These are phyloP conservation scores for Alternaria panax DNA, from an alignment of 2,329 filamentous ascomycete species.

Conservation along the genomic window DNA sequence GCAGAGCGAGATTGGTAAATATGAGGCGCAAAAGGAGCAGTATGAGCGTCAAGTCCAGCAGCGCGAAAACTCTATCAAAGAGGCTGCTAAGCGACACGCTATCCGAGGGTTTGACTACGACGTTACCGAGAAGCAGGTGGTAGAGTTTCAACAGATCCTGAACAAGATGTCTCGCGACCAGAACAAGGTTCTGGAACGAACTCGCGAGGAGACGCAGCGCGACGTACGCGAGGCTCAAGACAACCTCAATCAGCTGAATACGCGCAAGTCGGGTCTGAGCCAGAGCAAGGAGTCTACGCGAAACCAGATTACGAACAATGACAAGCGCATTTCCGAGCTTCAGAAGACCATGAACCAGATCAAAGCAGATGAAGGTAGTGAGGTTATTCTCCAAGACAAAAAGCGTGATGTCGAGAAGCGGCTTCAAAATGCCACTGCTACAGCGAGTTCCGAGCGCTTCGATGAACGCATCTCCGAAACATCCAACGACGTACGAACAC, in stretches of 20 bases:
- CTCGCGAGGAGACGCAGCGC: constrained; percentile 75
- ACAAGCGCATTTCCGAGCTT: constrained; percentile 70
- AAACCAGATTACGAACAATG: constrained; percentile 75
- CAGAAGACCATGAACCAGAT: constrained; percentile 76
- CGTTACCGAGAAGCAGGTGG: constrained; percentile 74
- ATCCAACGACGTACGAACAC: constrained; percentile 68
- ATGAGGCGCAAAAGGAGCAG: constrained; percentile 84
- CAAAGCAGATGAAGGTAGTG: constrained; percentile 83
- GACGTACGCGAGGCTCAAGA: constrained; percentile 77
- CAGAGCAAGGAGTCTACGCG: constrained; percentile 78
- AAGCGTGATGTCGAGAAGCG: constrained; percentile 72
- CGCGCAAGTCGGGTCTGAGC: constrained; percentile 73
- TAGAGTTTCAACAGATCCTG: constrained; percentile 79
- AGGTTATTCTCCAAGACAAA: constrained; percentile 77
- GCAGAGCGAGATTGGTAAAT: constrained; percentile 73
- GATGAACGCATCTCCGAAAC: constrained; percentile 74
- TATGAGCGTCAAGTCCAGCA: constrained; percentile 80
- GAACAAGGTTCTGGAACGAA: constrained; percentile 76
- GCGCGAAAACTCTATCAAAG: constrained; percentile 76
- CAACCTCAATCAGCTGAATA: constrained; percentile 75
- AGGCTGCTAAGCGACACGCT: constrained; percentile 76
- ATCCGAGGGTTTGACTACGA: constrained; percentile 86
- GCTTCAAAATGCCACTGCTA: constrained; percentile 68
- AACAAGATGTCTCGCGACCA: constrained; percentile 79
- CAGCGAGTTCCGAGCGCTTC: constrained; percentile 69